Evolutionary conservation across 2,329 filamentous ascomycete species (phyloP).

Genomic region (Sporothrix globosa): DNA sequence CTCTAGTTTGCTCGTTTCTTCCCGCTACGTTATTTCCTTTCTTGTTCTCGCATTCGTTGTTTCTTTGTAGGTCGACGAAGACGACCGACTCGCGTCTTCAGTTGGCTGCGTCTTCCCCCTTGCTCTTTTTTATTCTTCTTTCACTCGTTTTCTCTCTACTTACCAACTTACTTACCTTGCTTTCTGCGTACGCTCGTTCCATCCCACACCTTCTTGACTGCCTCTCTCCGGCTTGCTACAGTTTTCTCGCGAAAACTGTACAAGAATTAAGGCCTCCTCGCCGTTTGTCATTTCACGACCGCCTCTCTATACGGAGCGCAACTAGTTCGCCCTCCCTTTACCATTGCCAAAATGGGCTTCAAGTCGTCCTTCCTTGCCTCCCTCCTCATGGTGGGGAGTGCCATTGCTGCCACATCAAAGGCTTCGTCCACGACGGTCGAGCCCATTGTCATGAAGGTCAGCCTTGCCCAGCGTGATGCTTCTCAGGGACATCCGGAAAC

Average conservation of each 20-base stretch:
- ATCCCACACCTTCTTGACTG: neutral
- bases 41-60: neutral
- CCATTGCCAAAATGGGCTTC: constrained; percentile 37
- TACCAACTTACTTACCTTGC: constrained; percentile 18
- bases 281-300: constrained; percentile 21
- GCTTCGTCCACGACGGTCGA: constrained; percentile 45
- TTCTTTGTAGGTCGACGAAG: constrained; percentile 11
- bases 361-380: constrained; percentile 45
- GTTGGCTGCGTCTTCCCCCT: neutral
- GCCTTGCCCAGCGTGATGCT: neutral
- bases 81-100: constrained; percentile 3
- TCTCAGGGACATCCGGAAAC: neutral
- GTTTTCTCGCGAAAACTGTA: neutral
- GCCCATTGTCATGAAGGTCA: constrained; percentile 70
- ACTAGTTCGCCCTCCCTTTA: neutral
- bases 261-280: neutral
- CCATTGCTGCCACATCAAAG: constrained; percentile 40
- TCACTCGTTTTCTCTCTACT: neutral
- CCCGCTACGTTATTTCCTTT: neutral
- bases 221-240: neutral
- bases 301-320: constrained; percentile 16
- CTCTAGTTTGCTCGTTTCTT: neutral
- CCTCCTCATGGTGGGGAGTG: constrained; percentile 46
- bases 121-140: neutral
- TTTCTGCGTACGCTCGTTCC: constrained; percentile 29